Conservation (phyloP, 1,139 yeast species). For the Kodamaea suecica region DNA sequence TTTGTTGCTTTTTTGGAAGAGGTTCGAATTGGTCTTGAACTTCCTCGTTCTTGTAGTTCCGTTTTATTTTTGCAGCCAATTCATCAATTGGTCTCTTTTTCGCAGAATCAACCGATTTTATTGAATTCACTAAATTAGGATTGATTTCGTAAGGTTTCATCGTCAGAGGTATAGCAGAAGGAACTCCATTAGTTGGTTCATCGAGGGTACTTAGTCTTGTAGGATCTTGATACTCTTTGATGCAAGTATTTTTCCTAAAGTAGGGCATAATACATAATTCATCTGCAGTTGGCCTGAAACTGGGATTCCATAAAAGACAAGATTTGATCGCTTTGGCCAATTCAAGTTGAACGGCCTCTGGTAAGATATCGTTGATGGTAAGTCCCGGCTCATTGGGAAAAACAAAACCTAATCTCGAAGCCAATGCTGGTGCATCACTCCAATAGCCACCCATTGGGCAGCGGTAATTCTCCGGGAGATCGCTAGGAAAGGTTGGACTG, state of each 20-base stretch:
- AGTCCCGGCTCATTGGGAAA: constrained; percentile 45
- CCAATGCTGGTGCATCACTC: constrained; percentile 55
- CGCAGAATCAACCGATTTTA: too few relatives aligned
- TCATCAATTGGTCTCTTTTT: too few relatives aligned
- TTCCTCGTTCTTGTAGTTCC: too few relatives aligned
- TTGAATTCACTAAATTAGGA: too few relatives aligned
- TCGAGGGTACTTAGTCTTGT: constrained; percentile 6
- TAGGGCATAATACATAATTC: constrained; percentile 48
- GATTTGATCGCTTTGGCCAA: constrained; percentile 51
- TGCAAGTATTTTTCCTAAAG: constrained; percentile 40
- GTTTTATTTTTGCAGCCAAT: too few relatives aligned
- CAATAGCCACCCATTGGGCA: constrained; percentile 65
- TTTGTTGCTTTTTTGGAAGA: too few relatives aligned
- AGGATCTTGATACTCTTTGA: constrained; percentile 14
- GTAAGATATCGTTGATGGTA: constrained; percentile 26
- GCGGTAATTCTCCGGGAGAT: constrained; percentile 13
- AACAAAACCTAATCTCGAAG: constrained; percentile 49
- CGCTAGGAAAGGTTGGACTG: constrained; percentile 41
- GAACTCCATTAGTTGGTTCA: not conserved
- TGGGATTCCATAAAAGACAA: constrained; percentile 69
- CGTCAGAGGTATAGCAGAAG: not conserved
- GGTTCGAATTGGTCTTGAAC: too few relatives aligned
- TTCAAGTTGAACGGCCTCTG: constrained; percentile 21
- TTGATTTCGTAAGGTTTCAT: not conserved
- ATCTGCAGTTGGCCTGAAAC: constrained; percentile 46